Evolutionary conservation across 2,329 filamentous ascomycete species (phyloP).

Genomic region (Eutypella sp.): DNA sequence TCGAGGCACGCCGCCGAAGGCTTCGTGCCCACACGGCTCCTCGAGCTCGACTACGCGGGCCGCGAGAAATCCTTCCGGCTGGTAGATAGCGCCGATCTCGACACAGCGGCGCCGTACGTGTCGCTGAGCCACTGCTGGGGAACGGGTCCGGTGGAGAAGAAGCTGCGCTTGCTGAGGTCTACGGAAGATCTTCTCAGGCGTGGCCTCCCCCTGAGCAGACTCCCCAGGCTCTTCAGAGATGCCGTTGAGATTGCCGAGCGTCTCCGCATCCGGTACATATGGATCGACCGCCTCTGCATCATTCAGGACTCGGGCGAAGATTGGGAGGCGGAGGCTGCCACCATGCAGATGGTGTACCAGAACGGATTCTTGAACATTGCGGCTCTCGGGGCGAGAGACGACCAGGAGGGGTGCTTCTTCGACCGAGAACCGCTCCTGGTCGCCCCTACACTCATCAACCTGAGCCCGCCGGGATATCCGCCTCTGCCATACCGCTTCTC

Average conservation of each 20-base stretch:
- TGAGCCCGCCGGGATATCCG: background rate
- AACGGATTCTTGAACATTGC: slow-evolving; percentile 13
- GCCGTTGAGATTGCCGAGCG: slow-evolving; percentile 11
- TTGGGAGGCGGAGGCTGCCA: slow-evolving; percentile 10
- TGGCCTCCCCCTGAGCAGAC: slow-evolving; percentile 3
- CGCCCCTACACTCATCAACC: slow-evolving; percentile 6
- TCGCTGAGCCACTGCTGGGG: slow-evolving; percentile 18
- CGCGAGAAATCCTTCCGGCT: slow-evolving; percentile 8
- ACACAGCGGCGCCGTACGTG: slow-evolving; percentile 7
- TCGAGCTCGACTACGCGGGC: slow-evolving; percentile 4
- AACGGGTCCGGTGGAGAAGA: slow-evolving; percentile 1
- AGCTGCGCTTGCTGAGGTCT: slow-evolving; percentile 5
- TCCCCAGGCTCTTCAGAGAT: slow-evolving; percentile 12
- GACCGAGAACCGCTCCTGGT: slow-evolving; percentile 6
- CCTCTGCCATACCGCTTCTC: slow-evolving; percentile 1
- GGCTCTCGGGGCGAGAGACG: slow-evolving; percentile 7
- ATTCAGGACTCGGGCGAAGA: slow-evolving; percentile 16
- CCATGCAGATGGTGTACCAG: slow-evolving; percentile 13
- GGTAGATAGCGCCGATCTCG: slow-evolving; percentile 4
- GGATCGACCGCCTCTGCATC: slow-evolving; percentile 21
- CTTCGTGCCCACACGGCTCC: slow-evolving; percentile 12
- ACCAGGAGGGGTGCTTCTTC: slow-evolving; percentile 10
- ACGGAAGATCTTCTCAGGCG: background rate
- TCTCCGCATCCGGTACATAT: slow-evolving; percentile 15
- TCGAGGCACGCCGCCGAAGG: background rate